phyloP scores from a whole-genome alignment of 2,329 filamentous ascomycete species.

The Calonectria ilicicola region DNA sequence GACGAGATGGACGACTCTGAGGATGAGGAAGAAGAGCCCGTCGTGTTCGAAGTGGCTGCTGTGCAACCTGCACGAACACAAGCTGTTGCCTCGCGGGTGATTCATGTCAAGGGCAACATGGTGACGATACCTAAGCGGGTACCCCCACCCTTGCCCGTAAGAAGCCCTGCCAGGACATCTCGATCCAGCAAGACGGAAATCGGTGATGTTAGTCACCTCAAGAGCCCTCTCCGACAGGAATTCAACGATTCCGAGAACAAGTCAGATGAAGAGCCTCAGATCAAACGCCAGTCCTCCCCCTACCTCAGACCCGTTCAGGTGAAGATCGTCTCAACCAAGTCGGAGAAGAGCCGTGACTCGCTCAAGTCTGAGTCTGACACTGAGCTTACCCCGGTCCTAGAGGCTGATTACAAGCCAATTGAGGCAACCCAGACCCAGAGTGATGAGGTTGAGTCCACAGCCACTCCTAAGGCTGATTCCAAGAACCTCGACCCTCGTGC shows the following conservation, averaged over 20 bases:
- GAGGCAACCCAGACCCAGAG: constrained; percentile 9
- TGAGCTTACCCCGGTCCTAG: constrained; percentile 36
- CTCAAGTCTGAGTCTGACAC: constrained; percentile 34
- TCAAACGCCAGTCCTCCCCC: constrained; percentile 34
- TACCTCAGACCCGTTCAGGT: constrained; percentile 34
- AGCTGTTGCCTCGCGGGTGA: constrained; percentile 72
- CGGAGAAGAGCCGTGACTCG: constrained; percentile 30
- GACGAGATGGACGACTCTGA: constrained; percentile 56
- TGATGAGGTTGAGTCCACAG: constrained; percentile 9
- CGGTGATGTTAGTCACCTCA: constrained; percentile 67
- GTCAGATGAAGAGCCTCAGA: constrained; percentile 37
- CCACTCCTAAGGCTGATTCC: constrained; percentile 11
- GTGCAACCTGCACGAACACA: constrained; percentile 66
- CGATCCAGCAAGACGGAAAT: constrained; percentile 64
- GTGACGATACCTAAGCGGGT: constrained; percentile 87
- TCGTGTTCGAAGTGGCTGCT: constrained; percentile 76
- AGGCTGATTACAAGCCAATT: constrained; percentile 15
- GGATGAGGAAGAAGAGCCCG: constrained; percentile 64
- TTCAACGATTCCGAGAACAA: constrained; percentile 53
- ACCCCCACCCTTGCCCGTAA: constrained; percentile 80
- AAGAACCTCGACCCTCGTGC: constrained; percentile 26
- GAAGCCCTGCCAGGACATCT: constrained; percentile 77
- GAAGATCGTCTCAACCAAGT: constrained; percentile 20
- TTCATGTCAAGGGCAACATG: constrained; percentile 80
- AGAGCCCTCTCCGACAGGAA: constrained; percentile 64